Base-by-base conservation (phyloP, 2,329 filamentous ascomycete genomes). In the Sporothrix globosa region DNA sequence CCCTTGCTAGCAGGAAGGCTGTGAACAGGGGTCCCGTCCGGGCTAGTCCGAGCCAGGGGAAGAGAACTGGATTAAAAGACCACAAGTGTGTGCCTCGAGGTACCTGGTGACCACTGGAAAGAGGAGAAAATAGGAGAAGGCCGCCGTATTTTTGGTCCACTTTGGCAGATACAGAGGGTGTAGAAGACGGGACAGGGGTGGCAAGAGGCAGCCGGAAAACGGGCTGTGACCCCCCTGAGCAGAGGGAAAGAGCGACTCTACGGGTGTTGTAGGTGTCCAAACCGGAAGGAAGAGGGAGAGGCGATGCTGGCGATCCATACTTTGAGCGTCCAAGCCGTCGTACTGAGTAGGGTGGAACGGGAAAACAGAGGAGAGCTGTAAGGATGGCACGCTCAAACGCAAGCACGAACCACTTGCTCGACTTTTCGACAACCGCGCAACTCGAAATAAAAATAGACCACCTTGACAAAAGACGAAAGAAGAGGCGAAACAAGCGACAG, bases 191-290 rank as follows among this genome's bases (percentile, higher is more conserved):
- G 46, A 67, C 46, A 41, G n/a, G 63, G 63, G 48, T 24, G 21
- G 34, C 7, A 68, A 58, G 66, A 68, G 66, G 66, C 66, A 68
- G 53, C 66, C 66, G 39, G 34, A 48, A 44, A 54, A 58, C 17
- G 66, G 66, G 66, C 66, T 56, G 53, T 58, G 66, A 63, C 21
- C 60, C 60, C 21, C 34, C 34, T 63, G 60, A 24, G 41, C 7
- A 44, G 27, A 24, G 34, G 30, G 30, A 30, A 60, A 60, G 56
- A 60, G 30, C 34, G 30, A 41, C 34, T 41, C 13, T 44, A 1
- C 34, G 53, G 44, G 21, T 10, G 21, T 13, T 13, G 46, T 21
- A 30, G 34, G 9, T 4, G 34, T 34, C 34, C 10, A 61, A 44
- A 44, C 17, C 56, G 56, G 52, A 53, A 56, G 66, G 48, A 27